Conservation (phyloP, 192 early-diverging fungal genomes). For the Coemansia sp. region DNA sequence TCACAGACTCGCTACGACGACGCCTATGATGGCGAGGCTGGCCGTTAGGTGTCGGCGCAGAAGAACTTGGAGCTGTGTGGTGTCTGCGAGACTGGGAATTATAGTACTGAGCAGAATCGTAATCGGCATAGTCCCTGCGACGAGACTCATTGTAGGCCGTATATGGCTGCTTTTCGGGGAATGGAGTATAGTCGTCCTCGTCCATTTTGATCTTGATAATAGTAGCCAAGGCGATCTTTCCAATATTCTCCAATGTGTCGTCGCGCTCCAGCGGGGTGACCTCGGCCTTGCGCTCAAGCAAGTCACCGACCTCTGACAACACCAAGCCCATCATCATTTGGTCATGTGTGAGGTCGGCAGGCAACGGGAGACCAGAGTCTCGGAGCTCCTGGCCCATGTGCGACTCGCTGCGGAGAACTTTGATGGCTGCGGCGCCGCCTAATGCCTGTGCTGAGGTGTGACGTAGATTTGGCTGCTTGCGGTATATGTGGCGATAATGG, state of each 20-base stretch:
- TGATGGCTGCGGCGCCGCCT: slow-evolving; percentile 49
- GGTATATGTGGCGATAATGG: slow-evolving; percentile 49
- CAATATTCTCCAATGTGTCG: slow-evolving; percentile 43
- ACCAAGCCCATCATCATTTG: slow-evolving; percentile 47
- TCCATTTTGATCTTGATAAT: slow-evolving; percentile 54
- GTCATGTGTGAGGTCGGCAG: slow-evolving; percentile 36
- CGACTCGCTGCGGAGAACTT: slow-evolving; percentile 32
- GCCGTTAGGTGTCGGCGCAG: neutral
- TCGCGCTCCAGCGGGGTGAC: slow-evolving; percentile 27
- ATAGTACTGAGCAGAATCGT: neutral
- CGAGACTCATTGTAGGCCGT: neutral
- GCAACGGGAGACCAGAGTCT: slow-evolving; percentile 14
- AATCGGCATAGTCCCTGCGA: neutral
- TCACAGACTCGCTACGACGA: slow-evolving; percentile 11
- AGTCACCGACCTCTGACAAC: slow-evolving; percentile 36
- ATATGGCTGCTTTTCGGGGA: slow-evolving; percentile 2
- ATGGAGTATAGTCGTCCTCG: slow-evolving; percentile 20
- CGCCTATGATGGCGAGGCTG: slow-evolving; percentile 8
- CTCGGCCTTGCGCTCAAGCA: slow-evolving; percentile 35
- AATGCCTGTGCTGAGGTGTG: slow-evolving; percentile 35
- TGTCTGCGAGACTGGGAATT: slow-evolving; percentile 3
- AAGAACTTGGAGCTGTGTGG: slow-evolving; percentile 5
- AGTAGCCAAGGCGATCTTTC: slow-evolving; percentile 47
- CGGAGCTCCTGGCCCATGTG: slow-evolving; percentile 27
- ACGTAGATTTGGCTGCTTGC: slow-evolving; percentile 36